Conservation (phyloP, 495 filamentous ascomycete species). For the Aspergillus mulundensis region DNA sequence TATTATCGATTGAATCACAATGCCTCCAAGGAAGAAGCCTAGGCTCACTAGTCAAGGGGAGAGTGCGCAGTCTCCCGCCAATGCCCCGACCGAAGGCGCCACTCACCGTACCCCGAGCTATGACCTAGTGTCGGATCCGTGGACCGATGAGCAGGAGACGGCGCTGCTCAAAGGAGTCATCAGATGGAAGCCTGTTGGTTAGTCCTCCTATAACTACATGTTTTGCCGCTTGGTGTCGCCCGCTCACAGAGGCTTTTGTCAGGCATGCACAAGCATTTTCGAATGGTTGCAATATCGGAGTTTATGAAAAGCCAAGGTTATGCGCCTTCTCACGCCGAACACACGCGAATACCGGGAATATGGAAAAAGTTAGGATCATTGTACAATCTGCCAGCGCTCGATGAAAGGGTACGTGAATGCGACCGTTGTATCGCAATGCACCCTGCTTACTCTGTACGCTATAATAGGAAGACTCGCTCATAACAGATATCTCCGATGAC, state of each 20-base stretch:
- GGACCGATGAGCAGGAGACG: conserved; percentile 94
- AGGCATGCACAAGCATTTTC: conserved; percentile 98
- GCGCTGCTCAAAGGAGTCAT: conserved; percentile 87
- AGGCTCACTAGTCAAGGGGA: conserved; percentile 42
- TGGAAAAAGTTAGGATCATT: conserved; percentile 81
- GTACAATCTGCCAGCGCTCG: conserved; percentile 84
- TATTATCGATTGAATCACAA: conserved; percentile 24
- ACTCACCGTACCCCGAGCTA: conserved; percentile 35
- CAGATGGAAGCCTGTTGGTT: conserved; percentile 91
- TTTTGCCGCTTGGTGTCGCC: background rate
- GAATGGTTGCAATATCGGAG: conserved; percentile 84
- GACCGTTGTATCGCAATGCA: background rate
- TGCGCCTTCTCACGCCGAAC: conserved; percentile 58
- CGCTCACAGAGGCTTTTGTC: conserved; percentile 2
- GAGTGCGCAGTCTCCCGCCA: conserved; percentile 31
- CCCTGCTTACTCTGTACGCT: background rate
- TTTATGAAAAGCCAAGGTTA: conserved; percentile 85
- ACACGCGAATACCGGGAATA: conserved; percentile 85
- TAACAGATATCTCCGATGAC: conserved; percentile 58
- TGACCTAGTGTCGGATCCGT: conserved; percentile 61
- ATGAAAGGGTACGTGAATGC: conserved; percentile 63
- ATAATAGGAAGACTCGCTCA: conserved; percentile 45
- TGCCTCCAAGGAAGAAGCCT: conserved; percentile 72
- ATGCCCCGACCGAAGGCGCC: conserved; percentile 32
- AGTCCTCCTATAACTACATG: conserved; percentile 18